Evolutionary conservation across 2,329 filamentous ascomycete genomes (phyloP), one percentile per base, ranked within the genome.

Genomic region (Ophiostoma tasmaniense): DNA sequence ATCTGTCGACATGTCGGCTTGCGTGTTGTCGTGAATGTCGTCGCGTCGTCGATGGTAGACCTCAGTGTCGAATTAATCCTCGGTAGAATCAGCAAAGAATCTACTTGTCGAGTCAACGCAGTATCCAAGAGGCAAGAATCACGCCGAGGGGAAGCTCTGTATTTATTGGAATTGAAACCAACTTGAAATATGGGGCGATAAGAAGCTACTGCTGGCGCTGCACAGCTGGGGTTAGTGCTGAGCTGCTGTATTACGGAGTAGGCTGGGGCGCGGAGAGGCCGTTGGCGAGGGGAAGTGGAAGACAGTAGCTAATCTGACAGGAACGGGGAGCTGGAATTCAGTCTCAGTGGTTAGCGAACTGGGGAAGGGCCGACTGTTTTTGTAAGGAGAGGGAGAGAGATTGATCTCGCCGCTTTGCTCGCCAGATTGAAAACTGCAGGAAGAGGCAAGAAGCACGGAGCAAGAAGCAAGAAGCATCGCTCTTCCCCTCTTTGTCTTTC

Each of bases 101-200:
- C 42, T 17, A 33, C 28, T 33, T 39, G 35, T 10, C 33, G 52
- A 50, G 39, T 17, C 2, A 39, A 45, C 59, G n/a, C 1, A 22
- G 28, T 35, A 45, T 45, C 42, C n/a, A 35, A 67, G 22, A 50
- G 1, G 14, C 25, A 13, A 25, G 22, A 35, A 25, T 37, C 33
- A n/a, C 59, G 61, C 65, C 42, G 66, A 69, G 68, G 66, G 66
- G 66, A 64, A 70, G 68, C 68, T 70, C 66, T 13, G 62, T 66
- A 69, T 68, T 67, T 67, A 67, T 68, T 62, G 35, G 28, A 65
- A 42, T 37, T 45, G 20, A 33, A 33, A 33, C 33, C 33, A 17
- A 42, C n/a, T 28, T 50, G 66, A 52, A 71, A 68, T 71, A 71
- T 71, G 70, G 70, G 70, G 70, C 70, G 69, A 70, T 69, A 69